Base-by-base conservation (phyloP, 768 basidiomycete genomes). In the Gloeophyllum trabeum region DNA sequence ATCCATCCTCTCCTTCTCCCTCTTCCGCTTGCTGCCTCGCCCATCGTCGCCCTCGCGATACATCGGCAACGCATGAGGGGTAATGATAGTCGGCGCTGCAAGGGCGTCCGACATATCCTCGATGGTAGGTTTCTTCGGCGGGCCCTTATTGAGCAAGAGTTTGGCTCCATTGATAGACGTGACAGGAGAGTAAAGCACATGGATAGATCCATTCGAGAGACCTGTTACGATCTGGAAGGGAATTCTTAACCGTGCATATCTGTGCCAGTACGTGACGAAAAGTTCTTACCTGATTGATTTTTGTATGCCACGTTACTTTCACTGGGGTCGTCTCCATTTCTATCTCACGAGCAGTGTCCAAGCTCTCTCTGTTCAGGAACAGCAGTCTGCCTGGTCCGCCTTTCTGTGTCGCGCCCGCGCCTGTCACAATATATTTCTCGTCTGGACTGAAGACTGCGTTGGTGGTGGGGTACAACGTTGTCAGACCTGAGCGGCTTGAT, bases 381-480 rank as follows among this genome's bases (percentile, higher is more conserved):
- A 86, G 60, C 43, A 97, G 64, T 46, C 71, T 73, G 1, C 91
- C 91, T 45, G 69, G 67, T 24, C 71, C 76, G 14, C 78, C 81
- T 51, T 81, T 83, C 30, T 75, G 61, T 6, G 75, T 63, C 2
- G 80, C 73, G 5, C 81, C 84, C 1, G 76, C 69, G 4, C 96
- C 93, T 6, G 92, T 93, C 42, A 98, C 66, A 40, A 98, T 66
- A 54, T 80, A 78, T 59, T 80, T 86, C 51, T 93, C 90, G 59
- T 96, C 90, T 0, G 96, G 96, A 50, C 92, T 96, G 62, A 94
- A 98, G 48, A 85, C 75, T 6, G 93, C 82, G 60, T 98, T 98
- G 30, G 93, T 94, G 48, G 84, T 78, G 13, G 90, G 85, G 62
- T 99, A 97, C 42, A 91, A 61, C 13, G 88, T 88, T 36, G 75